Conservation (phyloP, 2,329 filamentous ascomycete species). For the Lecanosticta acicola region DNA sequence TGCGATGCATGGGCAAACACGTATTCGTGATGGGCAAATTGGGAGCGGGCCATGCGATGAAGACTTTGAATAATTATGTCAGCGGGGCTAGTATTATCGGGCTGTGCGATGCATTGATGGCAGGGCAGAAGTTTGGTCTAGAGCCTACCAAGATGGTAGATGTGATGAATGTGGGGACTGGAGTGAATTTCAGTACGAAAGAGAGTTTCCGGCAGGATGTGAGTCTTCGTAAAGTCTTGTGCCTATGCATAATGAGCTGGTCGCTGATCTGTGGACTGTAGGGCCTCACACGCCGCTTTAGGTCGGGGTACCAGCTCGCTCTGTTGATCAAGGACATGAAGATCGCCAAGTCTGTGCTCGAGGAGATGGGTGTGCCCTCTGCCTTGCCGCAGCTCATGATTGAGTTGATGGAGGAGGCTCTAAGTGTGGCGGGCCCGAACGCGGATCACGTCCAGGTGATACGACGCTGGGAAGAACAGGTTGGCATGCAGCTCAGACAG, state of each 20-base stretch:
- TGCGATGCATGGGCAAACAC: slow-evolving; percentile 30
- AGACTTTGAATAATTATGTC: slow-evolving; percentile 33
- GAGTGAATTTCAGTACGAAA: slow-evolving; percentile 33
- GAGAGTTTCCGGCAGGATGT: slow-evolving; percentile 21
- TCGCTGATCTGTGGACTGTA: slow-evolving; percentile 2
- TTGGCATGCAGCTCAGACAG: slow-evolving; percentile 27
- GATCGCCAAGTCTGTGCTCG: slow-evolving; percentile 31
- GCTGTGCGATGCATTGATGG: slow-evolving; percentile 27
- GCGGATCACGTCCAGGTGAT: slow-evolving; percentile 31
- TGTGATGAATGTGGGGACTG: slow-evolving; percentile 37
- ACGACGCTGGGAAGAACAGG: slow-evolving; percentile 30
- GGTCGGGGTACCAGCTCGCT: slow-evolving; percentile 30
- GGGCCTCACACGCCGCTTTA: slow-evolving; percentile 21
- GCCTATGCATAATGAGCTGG: neutral
- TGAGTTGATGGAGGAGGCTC: slow-evolving; percentile 25
- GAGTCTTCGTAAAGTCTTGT: slow-evolving; percentile 1
- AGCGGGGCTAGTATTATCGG: slow-evolving; percentile 27
- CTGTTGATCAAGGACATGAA: slow-evolving; percentile 32
- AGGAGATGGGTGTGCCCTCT: slow-evolving; percentile 25
- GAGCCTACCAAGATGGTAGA: slow-evolving; percentile 35
- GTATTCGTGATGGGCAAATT: slow-evolving; percentile 32
- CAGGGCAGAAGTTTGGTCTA: slow-evolving; percentile 32
- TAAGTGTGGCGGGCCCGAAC: slow-evolving; percentile 23
- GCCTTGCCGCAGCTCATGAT: slow-evolving; percentile 25
- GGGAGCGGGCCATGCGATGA: slow-evolving; percentile 31